Base-by-base conservation (phyloP, 179 eudicot species). In the Silene noctiflora region DNA sequence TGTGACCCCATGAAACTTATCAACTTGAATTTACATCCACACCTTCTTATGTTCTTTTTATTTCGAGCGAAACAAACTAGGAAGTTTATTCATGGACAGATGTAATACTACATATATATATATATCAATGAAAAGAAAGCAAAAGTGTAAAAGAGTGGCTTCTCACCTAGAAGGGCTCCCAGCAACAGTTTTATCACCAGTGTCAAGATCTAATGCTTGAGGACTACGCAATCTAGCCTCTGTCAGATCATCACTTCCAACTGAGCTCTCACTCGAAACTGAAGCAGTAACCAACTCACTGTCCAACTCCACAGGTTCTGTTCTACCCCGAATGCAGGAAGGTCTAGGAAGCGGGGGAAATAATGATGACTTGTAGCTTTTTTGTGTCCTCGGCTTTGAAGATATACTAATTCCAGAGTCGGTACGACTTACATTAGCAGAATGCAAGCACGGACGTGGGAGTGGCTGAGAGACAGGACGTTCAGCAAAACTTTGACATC, bases 401-500 rank as follows among this genome's bases (percentile, higher is more conserved):
- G 89, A 79, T 75, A 84, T 58, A 73, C 88, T 88, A 71, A 89
- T 87, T 67, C 87, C 94, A 64, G 97, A 89, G 81, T 92, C 93
- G 17, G 96, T 87, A 20, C 94, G 92, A 33, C 86, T 85, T 62
- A 90, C 86, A 68, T 75, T 77, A 39, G 88, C 85, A 73, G 89
- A 85, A 75, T 84, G 88, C 72, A 84, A 69, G 68, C 78, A 79
- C 25, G 98, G 98, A 75, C 89, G 88, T 7, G 98, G 98, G 79
- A 94, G 96, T 70, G 97, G 96, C 80, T 91, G 97, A 17, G 91
- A 85, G 77, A 67, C 84, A 58, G 96, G 87, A 73, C 96, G 86
- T 80, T 92, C 97, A 27, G 82, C 86, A 85, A 92, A 94, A 81
- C 98, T 94, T 76, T 94, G 98, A 85, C 97, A 94, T 84, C 96